Evolutionary conservation across 2,329 filamentous ascomycete species (phyloP), one percentile per base, ranked within the genome.

Genomic region (Polytolypa hystricis): DNA sequence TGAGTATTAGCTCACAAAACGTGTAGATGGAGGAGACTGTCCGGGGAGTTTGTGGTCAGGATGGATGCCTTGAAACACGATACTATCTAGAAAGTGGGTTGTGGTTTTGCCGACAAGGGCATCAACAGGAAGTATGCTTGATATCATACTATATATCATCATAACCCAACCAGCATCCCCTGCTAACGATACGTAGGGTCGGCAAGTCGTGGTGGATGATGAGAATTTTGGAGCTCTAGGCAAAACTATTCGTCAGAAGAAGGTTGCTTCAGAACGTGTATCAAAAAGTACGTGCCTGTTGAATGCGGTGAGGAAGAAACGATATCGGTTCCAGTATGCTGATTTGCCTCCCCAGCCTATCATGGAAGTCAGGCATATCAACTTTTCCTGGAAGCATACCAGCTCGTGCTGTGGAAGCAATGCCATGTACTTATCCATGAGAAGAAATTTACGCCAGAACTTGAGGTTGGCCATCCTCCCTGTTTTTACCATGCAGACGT

Each of bases 371-470:
- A 75, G 36, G 89, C 81, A 10, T 75, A 78, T 45, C 75, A 81
- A 44, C 71, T 95, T 16, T 95, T 84, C 55, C 67, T 96, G 23
- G 81, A 93, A 54, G 81, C 77, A 44, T 73, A 93, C 41, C 89
- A 96, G 58, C 66, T 94, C 20, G 71, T 96, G 32, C 64, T 98
- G 18, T 77, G 86, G 55, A 84, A 81, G 52, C 89, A 96, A 63
- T 64, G 84, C 11, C 62, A 74, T 51, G 87, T 80, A 69, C 66
- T 96, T 19, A 65, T 93, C 10, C 64, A 73, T 15, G 64, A 69
- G 4, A 77, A 78, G 53, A 71, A 73, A 0, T 70, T 91, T 32
- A 78, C 80, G 1, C 57, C 66, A 4, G 81, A 93, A 48, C 67
- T 95, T 9, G 85, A 93, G 66, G 78, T 74, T n/a, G n/a, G 7